These are phyloP conservation scores for Combretum micranthum DNA, from an alignment of 345 rosid species.

Conservation along the genomic window DNA sequence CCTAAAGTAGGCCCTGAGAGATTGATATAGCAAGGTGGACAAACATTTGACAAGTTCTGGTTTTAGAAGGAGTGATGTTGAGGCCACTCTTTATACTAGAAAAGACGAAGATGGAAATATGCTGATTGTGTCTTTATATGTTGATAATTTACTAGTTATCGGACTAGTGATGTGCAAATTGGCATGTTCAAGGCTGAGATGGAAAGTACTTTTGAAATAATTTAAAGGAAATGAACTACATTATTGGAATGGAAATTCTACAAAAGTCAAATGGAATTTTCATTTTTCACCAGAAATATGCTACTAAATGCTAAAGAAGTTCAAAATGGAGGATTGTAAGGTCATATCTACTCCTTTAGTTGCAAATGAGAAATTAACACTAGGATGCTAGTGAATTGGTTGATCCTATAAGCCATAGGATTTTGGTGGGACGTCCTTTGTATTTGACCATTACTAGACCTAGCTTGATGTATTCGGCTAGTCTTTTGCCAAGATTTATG, in stretches of 20 bases:
- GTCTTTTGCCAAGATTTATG: not conserved
- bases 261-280: not conserved
- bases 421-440: not conserved
- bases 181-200: too few species aligned
- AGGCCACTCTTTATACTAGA: not conserved
- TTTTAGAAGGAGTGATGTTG: not conserved
- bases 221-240: not conserved
- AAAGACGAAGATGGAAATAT: too few species aligned
- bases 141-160: too few species aligned
- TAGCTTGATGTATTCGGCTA: not conserved
- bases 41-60: not conserved
- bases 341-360: not conserved
- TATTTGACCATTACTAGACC: not conserved
- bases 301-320: not conserved
- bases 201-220: too few species aligned
- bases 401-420: not conserved
- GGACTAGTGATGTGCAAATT: too few species aligned
- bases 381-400: not conserved
- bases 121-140: too few species aligned
- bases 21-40: not conserved
- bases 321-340: not conserved
- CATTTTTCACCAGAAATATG: not conserved
- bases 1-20: not conserved
- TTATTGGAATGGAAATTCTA: not conserved
- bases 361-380: not conserved